phyloP scores from a whole-genome alignment of 2,329 filamentous ascomycete genomes.

The Xylariaceae sp. region DNA sequence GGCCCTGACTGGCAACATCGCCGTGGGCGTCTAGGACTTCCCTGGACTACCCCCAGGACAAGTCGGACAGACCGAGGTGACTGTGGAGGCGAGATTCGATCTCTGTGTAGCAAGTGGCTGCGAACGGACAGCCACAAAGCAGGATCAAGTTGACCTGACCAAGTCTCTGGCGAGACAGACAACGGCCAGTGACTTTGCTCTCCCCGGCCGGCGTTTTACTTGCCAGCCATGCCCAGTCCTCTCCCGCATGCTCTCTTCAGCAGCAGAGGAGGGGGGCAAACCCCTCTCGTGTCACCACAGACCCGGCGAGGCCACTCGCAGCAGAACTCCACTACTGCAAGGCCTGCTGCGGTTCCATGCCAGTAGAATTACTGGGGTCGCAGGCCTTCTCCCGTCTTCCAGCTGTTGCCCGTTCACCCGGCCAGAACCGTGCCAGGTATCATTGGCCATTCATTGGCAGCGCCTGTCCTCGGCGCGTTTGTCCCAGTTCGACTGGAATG shows the following conservation, averaged over 20 bases:
- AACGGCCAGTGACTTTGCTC: not conserved
- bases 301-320: slow-evolving; percentile 16
- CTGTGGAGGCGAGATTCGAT: not conserved
- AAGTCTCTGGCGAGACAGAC: not conserved
- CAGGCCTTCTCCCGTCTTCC: slow-evolving; percentile 6
- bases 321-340: slow-evolving; percentile 5
- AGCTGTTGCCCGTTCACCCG: slow-evolving; percentile 5
- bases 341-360: slow-evolving; percentile 1
- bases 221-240: slow-evolving; percentile 1
- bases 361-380: slow-evolving; percentile 8
- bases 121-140: slow-evolving; percentile 14
- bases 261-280: slow-evolving; percentile 11
- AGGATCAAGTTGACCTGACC: slow-evolving; percentile 2
- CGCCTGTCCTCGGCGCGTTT: not conserved
- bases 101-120: slow-evolving; percentile 18
- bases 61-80: slow-evolving; percentile 4
- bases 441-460: not conserved
- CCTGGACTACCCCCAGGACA: slow-evolving; percentile 5
- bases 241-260: slow-evolving; percentile 2
- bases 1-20: slow-evolving; percentile 1
- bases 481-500: not conserved
- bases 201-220: slow-evolving; percentile 2
- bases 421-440: not conserved
- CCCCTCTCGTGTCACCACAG: slow-evolving; percentile 15
- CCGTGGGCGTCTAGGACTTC: not conserved